phyloP scores from a whole-genome alignment of 2,329 filamentous ascomycete genomes.

The Penicillium digitatum region DNA sequence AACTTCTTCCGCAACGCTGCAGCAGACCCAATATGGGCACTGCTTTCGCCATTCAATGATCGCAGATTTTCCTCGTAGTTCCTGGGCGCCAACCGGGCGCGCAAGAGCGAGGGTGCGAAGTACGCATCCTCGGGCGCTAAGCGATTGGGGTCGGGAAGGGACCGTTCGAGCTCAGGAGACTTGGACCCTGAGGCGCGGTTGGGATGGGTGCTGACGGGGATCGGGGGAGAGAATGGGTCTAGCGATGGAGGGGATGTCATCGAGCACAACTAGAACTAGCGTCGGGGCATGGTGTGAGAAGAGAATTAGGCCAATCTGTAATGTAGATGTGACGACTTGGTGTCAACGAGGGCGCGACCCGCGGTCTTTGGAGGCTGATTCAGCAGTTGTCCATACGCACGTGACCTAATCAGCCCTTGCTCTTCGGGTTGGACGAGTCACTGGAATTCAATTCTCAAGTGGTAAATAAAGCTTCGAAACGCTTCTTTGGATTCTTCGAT shows the following conservation, averaged over 20 bases:
- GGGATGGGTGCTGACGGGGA: constrained; percentile 47
- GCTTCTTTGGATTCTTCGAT: rapidly evolving
- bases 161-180: constrained; percentile 34
- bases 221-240: constrained; percentile 41
- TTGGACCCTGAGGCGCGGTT: constrained; percentile 39
- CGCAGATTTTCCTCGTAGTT: constrained; percentile 37
- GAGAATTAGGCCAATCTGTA: not conserved
- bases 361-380: constrained; percentile 1
- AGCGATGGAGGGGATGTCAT: constrained; percentile 35
- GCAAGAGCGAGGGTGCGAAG: constrained; percentile 59
- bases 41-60: constrained; percentile 40
- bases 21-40: constrained; percentile 37
- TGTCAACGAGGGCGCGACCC: constrained; percentile 12
- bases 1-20: constrained; percentile 47
- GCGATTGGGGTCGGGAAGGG: constrained; percentile 58
- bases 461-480: not conserved
- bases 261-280: constrained; percentile 25
- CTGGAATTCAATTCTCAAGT: not conserved
- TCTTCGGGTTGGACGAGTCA: not conserved
- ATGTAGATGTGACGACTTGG: constrained; percentile 2
- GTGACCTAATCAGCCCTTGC: constrained; percentile 1
- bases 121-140: constrained; percentile 84
- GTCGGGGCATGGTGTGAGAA: constrained; percentile 29
- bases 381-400: not conserved
- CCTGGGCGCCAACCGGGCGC: constrained; percentile 42